Evolutionary conservation across 805 yeast species (phyloP), one percentile per base, ranked within the genome.

Genomic region (Candida insectorum): DNA sequence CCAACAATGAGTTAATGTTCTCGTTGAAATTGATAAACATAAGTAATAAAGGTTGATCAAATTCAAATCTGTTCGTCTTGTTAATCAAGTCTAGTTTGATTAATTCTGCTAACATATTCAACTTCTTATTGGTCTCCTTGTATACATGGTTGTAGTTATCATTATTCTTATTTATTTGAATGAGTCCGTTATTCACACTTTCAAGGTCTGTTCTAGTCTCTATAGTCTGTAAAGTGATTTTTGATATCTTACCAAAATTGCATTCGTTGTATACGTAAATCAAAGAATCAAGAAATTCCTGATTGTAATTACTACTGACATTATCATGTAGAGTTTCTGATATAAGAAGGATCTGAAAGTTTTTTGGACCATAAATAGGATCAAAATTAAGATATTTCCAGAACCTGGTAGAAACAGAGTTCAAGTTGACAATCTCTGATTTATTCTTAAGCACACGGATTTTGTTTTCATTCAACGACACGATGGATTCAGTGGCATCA

Each of bases 341-440:
- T 1, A 84, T 47, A 39, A 80, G 47, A 6, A 82, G 41, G 6
- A 77, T 54, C 35, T 72, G 73, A 38, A 80, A 72, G 37, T 73
- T 61, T 40, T 81, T 80, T 1, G 60, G 54, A 1, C 69, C 71
- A 16, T 54, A 51, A 6, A 71, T 45, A 0, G 91, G 85, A 27
- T 71, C 69, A 31, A 83, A 65, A 37, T 75, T 73, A 45, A 84
- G 49, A 27, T 68, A 58, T 45, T 65, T 77, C 88, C 81, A 81
- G 47, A 71, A 73, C 38, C 57, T 54, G 12, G 71, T 53, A 30
- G 74, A 77, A 20, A 68, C 60, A 6, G 56, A 50, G 33, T 65
- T 60, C 45, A 69, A 68, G 50, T 69, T 77, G 26, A 72, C 62
- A 21, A 63, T 71, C 37, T 43, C 47, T 12, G 65, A 58, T 18